Conservation (phyloP, 768 basidiomycete species). For the Mycena rosella region DNA sequence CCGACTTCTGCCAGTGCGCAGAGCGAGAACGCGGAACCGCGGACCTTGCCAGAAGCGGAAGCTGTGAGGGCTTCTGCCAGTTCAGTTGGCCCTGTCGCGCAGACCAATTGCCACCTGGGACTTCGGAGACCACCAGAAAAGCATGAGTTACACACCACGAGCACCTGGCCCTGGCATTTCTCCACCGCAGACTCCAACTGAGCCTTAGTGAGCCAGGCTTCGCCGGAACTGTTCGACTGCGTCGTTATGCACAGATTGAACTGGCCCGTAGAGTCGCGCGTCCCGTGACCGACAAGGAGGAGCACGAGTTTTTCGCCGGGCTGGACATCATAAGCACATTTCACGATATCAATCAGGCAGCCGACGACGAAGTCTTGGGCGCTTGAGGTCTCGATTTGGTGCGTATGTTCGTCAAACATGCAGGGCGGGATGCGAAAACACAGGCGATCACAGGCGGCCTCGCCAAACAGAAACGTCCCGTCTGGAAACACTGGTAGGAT, state of each 20-base stretch:
- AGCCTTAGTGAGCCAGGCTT: constrained; percentile 5
- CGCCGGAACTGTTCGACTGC: neutral
- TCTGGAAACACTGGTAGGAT: neutral
- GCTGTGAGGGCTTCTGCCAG: neutral
- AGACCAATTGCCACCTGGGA: constrained; percentile 1
- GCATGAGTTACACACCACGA: neutral
- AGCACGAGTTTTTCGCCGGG: constrained; percentile 1
- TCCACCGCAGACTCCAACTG: neutral
- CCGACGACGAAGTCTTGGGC: neutral
- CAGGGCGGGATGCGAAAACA: neutral
- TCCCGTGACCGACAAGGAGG: constrained; percentile 1
- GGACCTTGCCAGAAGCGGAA: constrained; percentile 1
- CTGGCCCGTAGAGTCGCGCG: neutral
- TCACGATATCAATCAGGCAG: neutral
- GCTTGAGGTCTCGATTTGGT: neutral
- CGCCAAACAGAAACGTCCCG: neutral
- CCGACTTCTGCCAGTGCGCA: constrained; percentile 9
- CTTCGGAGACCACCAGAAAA: neutral
- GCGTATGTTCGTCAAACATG: neutral
- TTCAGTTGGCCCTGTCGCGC: constrained; percentile 10
- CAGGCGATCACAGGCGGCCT: neutral
- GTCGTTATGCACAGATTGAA: neutral
- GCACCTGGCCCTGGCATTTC: neutral
- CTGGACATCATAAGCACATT: neutral
- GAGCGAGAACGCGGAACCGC: constrained; percentile 4